Evolutionary conservation across 78 protist species (phyloP).

Genomic region (Diacronema lutheri): DNA sequence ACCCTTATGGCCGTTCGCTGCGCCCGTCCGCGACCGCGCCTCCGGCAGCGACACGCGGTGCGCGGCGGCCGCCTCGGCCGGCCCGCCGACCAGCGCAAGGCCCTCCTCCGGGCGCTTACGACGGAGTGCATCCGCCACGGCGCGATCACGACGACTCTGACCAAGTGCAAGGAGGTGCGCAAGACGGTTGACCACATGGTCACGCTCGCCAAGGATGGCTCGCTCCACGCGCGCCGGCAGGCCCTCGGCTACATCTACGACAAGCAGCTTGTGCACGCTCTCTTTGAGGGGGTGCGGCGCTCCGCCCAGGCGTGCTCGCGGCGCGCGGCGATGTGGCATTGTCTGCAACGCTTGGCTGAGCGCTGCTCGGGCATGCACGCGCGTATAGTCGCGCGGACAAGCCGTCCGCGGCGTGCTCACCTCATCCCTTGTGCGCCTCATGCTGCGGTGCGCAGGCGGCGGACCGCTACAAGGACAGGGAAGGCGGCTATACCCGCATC

Average conservation of each 20-base stretch:
- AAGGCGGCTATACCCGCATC: conserved; percentile 22
- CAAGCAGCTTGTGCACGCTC: conserved; percentile 27
- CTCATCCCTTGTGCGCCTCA: no score
- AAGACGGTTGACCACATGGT: not conserved
- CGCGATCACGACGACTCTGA: not conserved
- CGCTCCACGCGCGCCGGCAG: conserved; percentile 32
- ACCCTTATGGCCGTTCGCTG: no score
- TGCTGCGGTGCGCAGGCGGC: not conserved
- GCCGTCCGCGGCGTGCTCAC: no score
- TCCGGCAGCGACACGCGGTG: conserved; percentile 11
- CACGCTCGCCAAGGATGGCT: conserved; percentile 29
- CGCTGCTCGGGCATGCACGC: no score
- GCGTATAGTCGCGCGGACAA: no score
- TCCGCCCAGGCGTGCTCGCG: no score
- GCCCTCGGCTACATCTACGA: conserved; percentile 27
- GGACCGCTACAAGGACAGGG: conserved; percentile 3
- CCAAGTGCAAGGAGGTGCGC: conserved; percentile 2
- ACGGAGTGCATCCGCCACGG: conserved; percentile 26
- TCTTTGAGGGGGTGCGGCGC: not conserved
- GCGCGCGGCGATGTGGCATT: no score
- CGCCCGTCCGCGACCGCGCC: no score
- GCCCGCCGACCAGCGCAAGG: conserved; percentile 34
- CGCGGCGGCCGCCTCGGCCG: not conserved
- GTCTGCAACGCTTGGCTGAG: no score
- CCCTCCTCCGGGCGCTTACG: not conserved